phyloP scores from a whole-genome alignment of 2,329 filamentous ascomycete species.

The Cordyceps militaris region DNA sequence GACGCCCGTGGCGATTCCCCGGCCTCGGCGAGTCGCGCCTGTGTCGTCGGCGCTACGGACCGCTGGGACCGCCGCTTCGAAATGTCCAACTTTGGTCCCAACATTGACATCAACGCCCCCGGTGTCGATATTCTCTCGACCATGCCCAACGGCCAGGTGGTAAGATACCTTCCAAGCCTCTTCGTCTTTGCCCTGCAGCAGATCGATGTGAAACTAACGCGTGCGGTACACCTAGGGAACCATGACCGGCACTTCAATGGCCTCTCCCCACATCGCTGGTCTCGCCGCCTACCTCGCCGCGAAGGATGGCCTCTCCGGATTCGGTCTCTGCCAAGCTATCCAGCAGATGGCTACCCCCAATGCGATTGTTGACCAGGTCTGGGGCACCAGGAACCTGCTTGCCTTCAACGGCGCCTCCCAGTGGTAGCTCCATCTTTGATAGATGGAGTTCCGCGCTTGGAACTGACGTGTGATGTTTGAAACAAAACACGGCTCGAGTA shows the following conservation, averaged over 20 bases:
- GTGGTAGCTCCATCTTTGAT: background rate
- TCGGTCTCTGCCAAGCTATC: slow-evolving; percentile 1
- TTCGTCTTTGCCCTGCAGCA: background rate
- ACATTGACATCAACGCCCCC: slow-evolving; percentile 42
- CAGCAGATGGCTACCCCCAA: background rate
- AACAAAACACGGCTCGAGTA: background rate
- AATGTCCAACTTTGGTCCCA: slow-evolving; percentile 43
- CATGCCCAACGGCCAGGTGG: slow-evolving; percentile 30
- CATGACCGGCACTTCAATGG: slow-evolving; percentile 19
- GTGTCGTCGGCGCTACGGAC: slow-evolving; percentile 45
- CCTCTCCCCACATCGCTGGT: slow-evolving; percentile 17
- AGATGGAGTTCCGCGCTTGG: no score
- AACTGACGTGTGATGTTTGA: background rate
- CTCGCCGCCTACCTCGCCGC: slow-evolving; percentile 16
- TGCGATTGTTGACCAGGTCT: background rate
- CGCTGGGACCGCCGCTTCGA: slow-evolving; percentile 33
- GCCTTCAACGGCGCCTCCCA: background rate
- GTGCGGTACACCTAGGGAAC: slow-evolving; percentile 2
- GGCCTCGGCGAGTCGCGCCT: slow-evolving; percentile 40
- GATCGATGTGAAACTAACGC: no score
- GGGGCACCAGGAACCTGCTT: slow-evolving; percentile 6
- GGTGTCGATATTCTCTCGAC: slow-evolving; percentile 39
- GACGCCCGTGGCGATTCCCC: slow-evolving; percentile 40
- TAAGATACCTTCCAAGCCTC: slow-evolving; percentile 13
- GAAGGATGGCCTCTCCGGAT: slow-evolving; percentile 3